Evolutionary conservation across 164 flowering plant species (phyloP), one percentile per base, ranked within the genome.

Genomic region (Amborella trichopoda): DNA sequence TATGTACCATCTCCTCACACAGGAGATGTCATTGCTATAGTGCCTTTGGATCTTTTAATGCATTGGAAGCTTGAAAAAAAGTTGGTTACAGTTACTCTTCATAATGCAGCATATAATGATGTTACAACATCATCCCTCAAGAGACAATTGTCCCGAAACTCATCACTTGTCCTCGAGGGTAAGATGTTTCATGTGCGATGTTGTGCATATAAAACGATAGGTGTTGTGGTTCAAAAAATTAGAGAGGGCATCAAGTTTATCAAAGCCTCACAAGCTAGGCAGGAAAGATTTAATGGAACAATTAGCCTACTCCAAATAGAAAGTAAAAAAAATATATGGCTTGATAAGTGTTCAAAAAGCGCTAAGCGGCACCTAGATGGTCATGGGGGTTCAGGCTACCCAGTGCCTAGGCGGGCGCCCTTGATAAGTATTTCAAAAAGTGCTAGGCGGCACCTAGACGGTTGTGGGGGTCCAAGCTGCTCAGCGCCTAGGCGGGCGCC

Each of bases 211-310:
- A 62, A 33, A n/a, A 68, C 62, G 11, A 76, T 70, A 28, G 48
- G 46, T 20, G 81, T 49, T 19, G 58, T 65, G 8, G 59, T 91
- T 28, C 72, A 60, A 47, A 84, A 78, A 60, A 67, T 91, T 34
- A 72, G 93, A 22, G 73, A 80, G 27, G 75, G 81, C 56, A 80
- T 91, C 0, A 91, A 86, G 71, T 80, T 73, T 58, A 82, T 91
- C 56, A 80, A 72, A 54, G 66, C 74, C 6, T 76, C 81, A 23
- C 84, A 72, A 24, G 71, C 80, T 0, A 79, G 69, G 42, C 87
- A 78, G 67, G 83, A 78, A 24, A 83, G 71, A 52, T 83, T 86
- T 63, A 26, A 73, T 6, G 75, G 78, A 64, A 66, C 86, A 20
- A 77, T 78, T 66, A 71, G 83, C 26, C 80, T 80, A 36, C 87